phyloP scores from a whole-genome alignment of 1,284 basidiomycete genomes.

The Rhodofomes roseus region DNA sequence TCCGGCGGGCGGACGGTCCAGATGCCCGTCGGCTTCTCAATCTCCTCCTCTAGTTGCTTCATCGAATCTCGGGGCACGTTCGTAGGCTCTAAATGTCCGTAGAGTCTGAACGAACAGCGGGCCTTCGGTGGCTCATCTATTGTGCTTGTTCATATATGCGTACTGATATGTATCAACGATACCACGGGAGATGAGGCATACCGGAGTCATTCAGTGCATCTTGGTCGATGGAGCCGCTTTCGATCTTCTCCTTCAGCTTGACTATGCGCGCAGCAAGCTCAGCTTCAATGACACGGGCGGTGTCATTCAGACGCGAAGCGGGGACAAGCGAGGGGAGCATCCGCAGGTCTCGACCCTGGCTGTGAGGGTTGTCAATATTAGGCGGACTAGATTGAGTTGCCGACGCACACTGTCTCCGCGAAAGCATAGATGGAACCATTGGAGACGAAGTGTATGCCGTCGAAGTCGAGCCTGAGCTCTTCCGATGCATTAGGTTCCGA shows the following conservation, averaged over 20 bases:
- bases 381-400: background rate
- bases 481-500: conserved; percentile 46
- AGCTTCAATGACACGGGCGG: conserved; percentile 58
- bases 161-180: background rate
- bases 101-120: conserved; percentile 61
- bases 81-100: conserved; percentile 56
- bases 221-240: conserved; percentile 55
- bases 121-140: conserved; percentile 49
- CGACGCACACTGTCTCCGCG: conserved; percentile 58
- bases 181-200: conserved; percentile 4
- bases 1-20: conserved; percentile 53
- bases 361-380: conserved; percentile 24
- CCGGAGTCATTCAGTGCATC: conserved; percentile 14
- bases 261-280: conserved; percentile 61
- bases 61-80: conserved; percentile 49
- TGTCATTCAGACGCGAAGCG: conserved; percentile 49
- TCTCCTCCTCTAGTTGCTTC: conserved; percentile 67
- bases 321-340: conserved; percentile 65
- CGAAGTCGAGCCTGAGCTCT: conserved; percentile 65
- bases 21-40: conserved; percentile 68
- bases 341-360: conserved; percentile 63
- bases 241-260: conserved; percentile 58
- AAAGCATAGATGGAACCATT: conserved; percentile 80
- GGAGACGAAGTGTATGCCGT: conserved; percentile 74
- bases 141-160: background rate